Conservation (phyloP, 441 rosid species). For the Gossypium schwendimanii region DNA sequence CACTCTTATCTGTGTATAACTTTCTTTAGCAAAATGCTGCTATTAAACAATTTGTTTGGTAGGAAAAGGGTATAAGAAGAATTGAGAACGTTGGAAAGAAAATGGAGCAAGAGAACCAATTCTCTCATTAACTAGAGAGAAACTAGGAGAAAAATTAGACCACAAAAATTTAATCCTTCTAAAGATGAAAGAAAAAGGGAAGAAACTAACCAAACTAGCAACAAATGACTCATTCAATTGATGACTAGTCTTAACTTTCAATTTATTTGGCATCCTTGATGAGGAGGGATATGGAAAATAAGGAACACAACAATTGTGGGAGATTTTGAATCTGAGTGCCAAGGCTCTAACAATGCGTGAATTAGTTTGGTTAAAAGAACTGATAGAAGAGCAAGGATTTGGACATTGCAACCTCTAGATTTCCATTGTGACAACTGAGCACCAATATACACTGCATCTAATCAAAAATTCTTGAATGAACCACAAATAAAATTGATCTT, state of each 20-base stretch:
- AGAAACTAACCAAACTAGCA: neutral
- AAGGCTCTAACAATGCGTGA: neutral
- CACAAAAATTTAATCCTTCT: neutral
- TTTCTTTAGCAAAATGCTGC: neutral
- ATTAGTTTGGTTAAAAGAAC: neutral
- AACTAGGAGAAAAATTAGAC: neutral
- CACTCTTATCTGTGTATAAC: neutral
- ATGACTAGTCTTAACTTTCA: neutral
- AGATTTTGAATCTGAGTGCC: neutral
- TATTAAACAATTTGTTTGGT: neutral
- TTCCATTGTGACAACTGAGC: neutral
- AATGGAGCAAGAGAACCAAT: neutral
- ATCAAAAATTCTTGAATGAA: neutral
- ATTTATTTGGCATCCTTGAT: neutral
- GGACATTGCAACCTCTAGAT: neutral
- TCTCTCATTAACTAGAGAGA: neutral
- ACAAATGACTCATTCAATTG: neutral
- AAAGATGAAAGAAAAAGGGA: neutral
- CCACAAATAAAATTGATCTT: neutral
- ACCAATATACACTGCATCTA: neutral
- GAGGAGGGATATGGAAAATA: neutral
- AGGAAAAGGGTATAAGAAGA: neutral
- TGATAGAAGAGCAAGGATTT: neutral
- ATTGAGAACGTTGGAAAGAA: neutral
- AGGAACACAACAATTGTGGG: neutral